Percentiles rank a stretch among this genome's conserved stretches.
Evolutionary conservation across 1,284 basidiomycete species (phyloP).

Genomic region (Porodaedalea pini): DNA sequence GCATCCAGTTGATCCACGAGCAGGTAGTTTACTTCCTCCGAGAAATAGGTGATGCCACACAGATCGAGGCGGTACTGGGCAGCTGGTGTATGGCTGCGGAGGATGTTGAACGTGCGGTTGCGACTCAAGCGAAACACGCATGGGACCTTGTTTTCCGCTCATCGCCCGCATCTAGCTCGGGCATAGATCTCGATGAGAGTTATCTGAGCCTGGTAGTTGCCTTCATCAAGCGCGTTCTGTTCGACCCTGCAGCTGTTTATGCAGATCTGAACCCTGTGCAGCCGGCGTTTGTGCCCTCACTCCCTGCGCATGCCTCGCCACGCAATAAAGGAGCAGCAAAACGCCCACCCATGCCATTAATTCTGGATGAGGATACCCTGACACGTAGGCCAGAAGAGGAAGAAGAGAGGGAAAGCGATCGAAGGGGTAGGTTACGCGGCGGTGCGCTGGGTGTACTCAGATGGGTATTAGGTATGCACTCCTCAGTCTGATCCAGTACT

Average conservation of each 20-base stretch:
- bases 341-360: constrained; percentile 21
- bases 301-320: constrained; percentile 21
- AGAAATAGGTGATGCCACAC: constrained; percentile 51
- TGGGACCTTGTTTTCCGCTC: constrained; percentile 46
- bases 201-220: constrained; percentile 32
- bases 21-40: constrained; percentile 58
- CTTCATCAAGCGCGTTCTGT: constrained; percentile 53
- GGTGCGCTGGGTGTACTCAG: constrained; percentile 68
- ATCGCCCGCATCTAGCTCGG: constrained; percentile 22
- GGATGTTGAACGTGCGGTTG: constrained; percentile 69
- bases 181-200: constrained; percentile 38
- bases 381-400: constrained; percentile 48
- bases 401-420: constrained; percentile 65
- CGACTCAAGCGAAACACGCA: constrained; percentile 45
- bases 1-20: constrained; percentile 48
- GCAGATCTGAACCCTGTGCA: constrained; percentile 65
- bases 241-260: constrained; percentile 68
- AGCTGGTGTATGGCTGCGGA: constrained; percentile 75
- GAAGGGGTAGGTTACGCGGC: constrained; percentile 67
- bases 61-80: constrained; percentile 72
- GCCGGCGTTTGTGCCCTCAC: constrained; percentile 33
- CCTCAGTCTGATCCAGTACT: constrained; percentile 11
- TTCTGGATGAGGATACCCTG: constrained; percentile 29
- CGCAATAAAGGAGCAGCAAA: constrained; percentile 34
- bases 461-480: constrained; percentile 57